These are phyloP conservation scores for Baorangia bicolor DNA, from an alignment of 768 basidiomycete genomes.

Conservation along the genomic window DNA sequence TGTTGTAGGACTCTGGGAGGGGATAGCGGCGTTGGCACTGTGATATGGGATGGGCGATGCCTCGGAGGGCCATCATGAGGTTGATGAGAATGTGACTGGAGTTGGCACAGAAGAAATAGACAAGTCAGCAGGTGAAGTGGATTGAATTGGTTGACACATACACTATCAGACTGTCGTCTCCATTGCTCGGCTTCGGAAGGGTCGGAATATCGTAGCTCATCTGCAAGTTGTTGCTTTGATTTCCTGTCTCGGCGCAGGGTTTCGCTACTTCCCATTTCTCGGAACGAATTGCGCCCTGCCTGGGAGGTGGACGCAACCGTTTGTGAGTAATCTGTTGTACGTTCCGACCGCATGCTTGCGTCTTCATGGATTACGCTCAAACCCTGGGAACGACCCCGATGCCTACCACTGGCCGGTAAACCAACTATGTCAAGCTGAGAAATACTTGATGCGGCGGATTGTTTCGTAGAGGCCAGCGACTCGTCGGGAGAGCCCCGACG, in stretches of 20 bases:
- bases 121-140: neutral
- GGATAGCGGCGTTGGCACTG: constrained; percentile 28
- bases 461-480: constrained; percentile 29
- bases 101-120: neutral
- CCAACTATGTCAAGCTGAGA: constrained; percentile 35
- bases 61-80: constrained; percentile 9
- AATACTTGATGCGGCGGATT: constrained; percentile 30
- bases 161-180: constrained; percentile 24
- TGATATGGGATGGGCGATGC: constrained; percentile 20
- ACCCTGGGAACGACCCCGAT: constrained; percentile 23
- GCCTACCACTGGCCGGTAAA: constrained; percentile 17
- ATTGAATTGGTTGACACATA: constrained; percentile 7
- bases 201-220: constrained; percentile 36
- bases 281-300: constrained; percentile 9
- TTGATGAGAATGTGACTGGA: constrained; percentile 21
- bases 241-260: constrained; percentile 14
- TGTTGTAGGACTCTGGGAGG: constrained; percentile 21
- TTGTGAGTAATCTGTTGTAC: constrained; percentile 24
- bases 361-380: constrained; percentile 36
- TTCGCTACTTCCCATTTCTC: constrained; percentile 20
- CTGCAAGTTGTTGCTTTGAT: constrained; percentile 33
- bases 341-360: constrained; percentile 28
- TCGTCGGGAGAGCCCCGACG: constrained; percentile 31
- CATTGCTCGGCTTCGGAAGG: constrained; percentile 32
- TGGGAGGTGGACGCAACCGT: constrained; percentile 21